These are phyloP conservation scores for Fallopia convolvulus DNA, from an alignment of 148 eudicot genomes.

Conservation along the genomic window DNA sequence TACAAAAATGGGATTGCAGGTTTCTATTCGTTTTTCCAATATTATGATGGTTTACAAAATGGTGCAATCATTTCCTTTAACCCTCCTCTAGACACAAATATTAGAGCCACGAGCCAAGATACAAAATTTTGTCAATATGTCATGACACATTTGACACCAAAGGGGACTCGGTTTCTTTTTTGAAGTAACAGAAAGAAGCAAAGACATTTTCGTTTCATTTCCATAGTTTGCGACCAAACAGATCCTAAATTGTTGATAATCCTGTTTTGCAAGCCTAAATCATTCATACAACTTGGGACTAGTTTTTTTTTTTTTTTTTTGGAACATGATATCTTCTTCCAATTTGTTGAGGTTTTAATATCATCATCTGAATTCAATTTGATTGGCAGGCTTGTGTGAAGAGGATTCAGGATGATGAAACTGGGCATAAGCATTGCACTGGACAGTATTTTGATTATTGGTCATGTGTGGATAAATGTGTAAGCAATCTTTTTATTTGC, in stretches of 20 bases:
- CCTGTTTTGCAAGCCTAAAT: neutral
- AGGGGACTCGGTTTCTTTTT: too few species aligned
- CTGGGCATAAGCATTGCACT: conserved; percentile 23
- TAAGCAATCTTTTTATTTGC: conserved; percentile 11
- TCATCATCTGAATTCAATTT: neutral
- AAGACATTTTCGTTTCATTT: too few species aligned
- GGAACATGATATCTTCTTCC: neutral
- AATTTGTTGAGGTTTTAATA: neutral
- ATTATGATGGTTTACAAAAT: too few species aligned
- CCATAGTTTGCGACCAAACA: too few species aligned
- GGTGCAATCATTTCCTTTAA: too few species aligned
- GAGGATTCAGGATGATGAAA: conserved; percentile 21
- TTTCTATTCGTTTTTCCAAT: too few species aligned
- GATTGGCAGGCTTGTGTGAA: conserved; percentile 20
- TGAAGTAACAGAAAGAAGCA: too few species aligned
- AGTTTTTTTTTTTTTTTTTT: neutral
- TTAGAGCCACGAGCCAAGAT: too few species aligned
- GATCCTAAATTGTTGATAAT: neutral
- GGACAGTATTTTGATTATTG: conserved; percentile 29
- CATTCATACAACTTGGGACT: neutral
- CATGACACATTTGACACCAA: too few species aligned
- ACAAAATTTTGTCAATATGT: neutral
- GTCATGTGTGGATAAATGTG: conserved; percentile 24
- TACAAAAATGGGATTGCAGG: too few species aligned
- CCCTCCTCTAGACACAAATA: too few species aligned